A percentile compares a stretch with the other conserved stretches of the same genome.
Conservation (phyloP, 148 eudicot genomes). For the Spergularia marina region DNA sequence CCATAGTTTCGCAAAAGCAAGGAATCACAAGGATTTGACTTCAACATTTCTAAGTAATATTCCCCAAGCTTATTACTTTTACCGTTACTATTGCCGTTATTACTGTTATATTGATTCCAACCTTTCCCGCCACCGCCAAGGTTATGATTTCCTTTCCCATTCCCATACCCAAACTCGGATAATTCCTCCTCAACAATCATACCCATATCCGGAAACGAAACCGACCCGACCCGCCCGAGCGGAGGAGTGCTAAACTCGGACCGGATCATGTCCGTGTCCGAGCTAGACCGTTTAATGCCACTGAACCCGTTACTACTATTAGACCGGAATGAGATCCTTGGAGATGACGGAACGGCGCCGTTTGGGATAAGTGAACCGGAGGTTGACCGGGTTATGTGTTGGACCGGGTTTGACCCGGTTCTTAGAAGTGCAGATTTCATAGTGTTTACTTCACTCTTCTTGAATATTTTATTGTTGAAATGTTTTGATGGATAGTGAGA, state of each 20-base stretch:
- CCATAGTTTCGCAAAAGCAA: conserved; percentile 69
- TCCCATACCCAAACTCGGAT: conserved; percentile 14
- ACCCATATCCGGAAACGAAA: conserved; percentile 27
- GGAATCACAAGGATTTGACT: conserved; percentile 51
- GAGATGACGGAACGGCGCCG: conserved; percentile 9
- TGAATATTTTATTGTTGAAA: background rate
- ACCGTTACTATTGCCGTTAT: conserved; percentile 22
- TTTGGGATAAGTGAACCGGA: conserved; percentile 20
- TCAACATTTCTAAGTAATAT: conserved; percentile 58
- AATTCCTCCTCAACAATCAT: conserved; percentile 37
- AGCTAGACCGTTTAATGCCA: conserved; percentile 35
- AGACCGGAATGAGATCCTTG: conserved; percentile 20
- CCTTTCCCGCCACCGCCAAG: conserved; percentile 31
- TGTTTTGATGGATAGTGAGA: background rate
- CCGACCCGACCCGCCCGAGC: conserved; percentile 25
- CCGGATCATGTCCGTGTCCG: conserved; percentile 38
- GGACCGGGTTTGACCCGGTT: conserved; percentile 51
- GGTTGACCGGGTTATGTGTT: background rate
- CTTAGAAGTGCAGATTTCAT: conserved; percentile 55
- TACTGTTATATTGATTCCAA: conserved; percentile 1
- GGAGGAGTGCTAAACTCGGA: conserved; percentile 8
- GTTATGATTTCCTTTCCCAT: conserved; percentile 34
- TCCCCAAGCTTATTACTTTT: conserved; percentile 40
- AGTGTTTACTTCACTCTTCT: background rate
- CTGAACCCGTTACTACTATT: background rate